Evolutionary conservation across 768 basidiomycete species (phyloP), one percentile per base, ranked within the genome.

Genomic region (Boletus bicolor): DNA sequence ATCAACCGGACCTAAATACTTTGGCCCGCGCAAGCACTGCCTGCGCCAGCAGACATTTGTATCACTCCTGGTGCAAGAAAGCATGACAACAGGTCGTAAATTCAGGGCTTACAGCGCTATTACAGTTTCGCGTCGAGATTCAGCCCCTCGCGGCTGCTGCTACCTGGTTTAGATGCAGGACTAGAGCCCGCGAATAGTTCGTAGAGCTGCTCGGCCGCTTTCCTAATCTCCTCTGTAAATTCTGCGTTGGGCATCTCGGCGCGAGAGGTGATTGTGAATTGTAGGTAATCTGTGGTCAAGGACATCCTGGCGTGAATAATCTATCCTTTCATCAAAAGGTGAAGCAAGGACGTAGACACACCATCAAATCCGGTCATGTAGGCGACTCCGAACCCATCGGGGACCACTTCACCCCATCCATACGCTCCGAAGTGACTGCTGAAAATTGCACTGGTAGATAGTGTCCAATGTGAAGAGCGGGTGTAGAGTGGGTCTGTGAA

Each of bases 331-430:
- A 21, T 37, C 9, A 15, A 41, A 24, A 24, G n/a, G 10, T 4
- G 30, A 37, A 24, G 41, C 10, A n/a, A 55, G 1, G 30, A 19
- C 2, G 38, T 38, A 21, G 37, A 69, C 81, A 52, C 54, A 87
- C 88, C 85, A 59, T 90, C 83, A 64, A 83, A 88, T 38, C 91
- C 90, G n/a, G 94, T 94, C 82, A 93, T 86, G 67, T 98, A 98
- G 12, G 93, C 89, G 32, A 98, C 87, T 34, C 95, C 95, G 67
- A 95, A 98, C 1, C 95, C 95, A 60, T 97, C 87, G 1, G 91
- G 86, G 26, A 96, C 92, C 44, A 98, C 90, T 80, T 93, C 91
- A 47, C 95, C 95, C 95, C 95, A 98, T 14, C 94, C 94, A 71
- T 97, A 93, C 21, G 80, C 84, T 37, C 78, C 80, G 65, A 98